Evolutionary conservation across 148 eudicot species (phyloP), one percentile per base, ranked within the genome.

Genomic region (Dysphania ambrosioides): DNA sequence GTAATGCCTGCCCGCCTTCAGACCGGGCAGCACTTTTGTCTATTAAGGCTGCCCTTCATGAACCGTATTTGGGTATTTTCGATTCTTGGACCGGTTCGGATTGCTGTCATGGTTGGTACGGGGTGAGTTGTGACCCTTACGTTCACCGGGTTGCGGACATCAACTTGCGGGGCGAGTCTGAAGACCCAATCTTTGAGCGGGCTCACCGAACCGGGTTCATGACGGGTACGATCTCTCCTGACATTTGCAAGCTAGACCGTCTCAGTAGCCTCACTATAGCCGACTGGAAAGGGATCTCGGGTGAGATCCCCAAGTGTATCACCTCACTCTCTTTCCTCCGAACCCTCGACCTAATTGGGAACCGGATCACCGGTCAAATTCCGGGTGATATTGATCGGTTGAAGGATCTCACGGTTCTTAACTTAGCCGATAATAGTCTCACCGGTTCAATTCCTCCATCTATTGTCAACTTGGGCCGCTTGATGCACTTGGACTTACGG

Each of bases 271-370:
- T 94, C 51, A 86, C 76, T 5, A 76, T 94, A 34, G 96, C 98
- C 10, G 98, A 94, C 41, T 94, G 98, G 98, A 94, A 91, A 73
- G 97, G 90, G 38, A 86, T 94, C 67, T 73, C 97, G 19, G 98
- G 99, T 1, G 63, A 72, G 8, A 88, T 95, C 65, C 97, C 98
- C 0, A 42, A 77, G 1, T 92, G 97, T 73, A 71, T 95, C 26
- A 56, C 88, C 8, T 67, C 79, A 0, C 83, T 95, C 23, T 78
- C 82, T 0, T 82, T 81, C 35, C 92, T 95, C 27, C 89, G 93
- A 2, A 72, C 79, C 73, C 80, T 95, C 13, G 99, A 95, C 79
- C 69, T 95, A 8, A 66, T 89, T 61, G 97, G 93, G 0, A 95
- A 95, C 81, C 72, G 74, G 30, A 56, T 95, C 67, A 7, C 87